Conservation (phyloP, 2,329 filamentous ascomycete genomes). For the Plectosphaerella sp. region DNA sequence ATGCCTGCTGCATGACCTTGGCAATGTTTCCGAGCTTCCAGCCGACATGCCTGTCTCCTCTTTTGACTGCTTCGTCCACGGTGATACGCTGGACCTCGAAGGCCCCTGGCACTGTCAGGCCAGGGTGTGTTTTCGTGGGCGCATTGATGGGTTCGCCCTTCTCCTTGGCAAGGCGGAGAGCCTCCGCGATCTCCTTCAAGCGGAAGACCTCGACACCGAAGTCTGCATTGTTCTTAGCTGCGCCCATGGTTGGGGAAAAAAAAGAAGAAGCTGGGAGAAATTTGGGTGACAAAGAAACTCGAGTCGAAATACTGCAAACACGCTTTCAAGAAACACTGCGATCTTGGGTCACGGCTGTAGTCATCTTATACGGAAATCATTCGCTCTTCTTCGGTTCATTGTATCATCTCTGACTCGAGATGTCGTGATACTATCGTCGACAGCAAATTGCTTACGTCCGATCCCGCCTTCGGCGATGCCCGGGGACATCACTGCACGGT, state of each 20-base stretch:
- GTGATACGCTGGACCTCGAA: constrained; percentile 17
- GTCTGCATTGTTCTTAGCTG: neutral
- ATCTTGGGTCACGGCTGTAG: no score
- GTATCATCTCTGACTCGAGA: no score
- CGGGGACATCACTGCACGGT: no score
- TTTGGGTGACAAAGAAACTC: no score
- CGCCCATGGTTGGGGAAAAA: neutral
- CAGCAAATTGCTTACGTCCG: no score
- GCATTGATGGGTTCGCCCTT: constrained; percentile 14
- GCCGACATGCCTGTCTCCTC: constrained; percentile 18
- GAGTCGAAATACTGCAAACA: no score
- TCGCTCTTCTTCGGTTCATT: no score
- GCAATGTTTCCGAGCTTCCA: constrained; percentile 23
- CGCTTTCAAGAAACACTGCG: no score
- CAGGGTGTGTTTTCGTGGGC: constrained; percentile 14
- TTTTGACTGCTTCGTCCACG: constrained; percentile 13
- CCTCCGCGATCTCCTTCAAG: constrained; percentile 2
- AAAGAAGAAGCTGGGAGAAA: no score
- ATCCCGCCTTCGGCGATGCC: no score
- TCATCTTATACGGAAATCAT: no score
- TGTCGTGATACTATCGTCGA: no score
- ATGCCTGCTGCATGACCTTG: constrained; percentile 23
- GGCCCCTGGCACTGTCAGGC: constrained; percentile 14
- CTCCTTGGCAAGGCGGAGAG: constrained; percentile 15
- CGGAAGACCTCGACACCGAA: neutral